Conservation (phyloP, 2,329 filamentous ascomycete genomes). For the Fusarium drepaniforme region DNA sequence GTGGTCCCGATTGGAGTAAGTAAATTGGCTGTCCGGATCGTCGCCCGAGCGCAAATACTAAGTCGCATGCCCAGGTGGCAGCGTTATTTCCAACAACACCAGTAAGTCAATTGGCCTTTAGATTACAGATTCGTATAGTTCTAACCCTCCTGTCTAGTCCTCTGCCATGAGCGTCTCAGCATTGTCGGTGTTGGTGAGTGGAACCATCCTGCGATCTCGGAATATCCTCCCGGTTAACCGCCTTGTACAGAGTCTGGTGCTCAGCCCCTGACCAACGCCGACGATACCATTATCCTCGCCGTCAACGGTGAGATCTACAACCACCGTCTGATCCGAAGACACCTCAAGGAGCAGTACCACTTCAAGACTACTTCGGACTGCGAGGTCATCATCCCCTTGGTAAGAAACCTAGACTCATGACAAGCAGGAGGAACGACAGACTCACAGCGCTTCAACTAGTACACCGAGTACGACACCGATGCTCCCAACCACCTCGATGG, state of each 20-base stretch:
- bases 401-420: constrained; percentile 54
- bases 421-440: not conserved
- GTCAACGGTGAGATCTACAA: constrained; percentile 99
- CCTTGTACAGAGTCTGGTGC: constrained; percentile 82
- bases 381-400: constrained; percentile 97
- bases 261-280: constrained; percentile 93
- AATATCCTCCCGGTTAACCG: constrained; percentile 34
- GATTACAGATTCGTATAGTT: not conserved
- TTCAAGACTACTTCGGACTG: constrained; percentile 99
- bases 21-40: constrained; percentile 41
- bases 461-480: constrained; percentile 91
- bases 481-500: constrained; percentile 95
- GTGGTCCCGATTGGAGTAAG: constrained; percentile 99
- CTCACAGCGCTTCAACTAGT: constrained; percentile 64
- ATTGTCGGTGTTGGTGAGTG: constrained; percentile 94
- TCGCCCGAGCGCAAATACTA: constrained; percentile 42
- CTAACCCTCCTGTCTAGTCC: constrained; percentile 68
- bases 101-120: constrained; percentile 68
- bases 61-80: constrained; percentile 75
- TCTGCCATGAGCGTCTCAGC: constrained; percentile 96
- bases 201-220: constrained; percentile 10
- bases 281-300: constrained; percentile 88
- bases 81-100: constrained; percentile 88
- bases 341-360: constrained; percentile 84
- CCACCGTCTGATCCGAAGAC: constrained; percentile 94